These are phyloP conservation scores for Chytriomyces sp. DNA, from an alignment of 192 early-diverging fungal species.

Conservation along the genomic window DNA sequence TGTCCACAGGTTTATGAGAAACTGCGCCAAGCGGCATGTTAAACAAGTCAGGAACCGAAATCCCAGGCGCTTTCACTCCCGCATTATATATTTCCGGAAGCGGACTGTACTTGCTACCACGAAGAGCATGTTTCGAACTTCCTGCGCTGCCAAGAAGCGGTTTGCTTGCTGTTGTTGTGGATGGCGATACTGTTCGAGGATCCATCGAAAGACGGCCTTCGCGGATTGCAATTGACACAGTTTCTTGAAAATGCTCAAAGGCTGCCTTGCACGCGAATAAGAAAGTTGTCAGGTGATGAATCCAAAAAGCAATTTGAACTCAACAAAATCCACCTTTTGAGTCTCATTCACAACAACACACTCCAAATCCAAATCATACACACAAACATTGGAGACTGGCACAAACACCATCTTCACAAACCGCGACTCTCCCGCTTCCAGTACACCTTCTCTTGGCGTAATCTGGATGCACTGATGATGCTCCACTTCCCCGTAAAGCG, in stretches of 20 bases:
- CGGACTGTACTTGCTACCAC: conserved; percentile 25
- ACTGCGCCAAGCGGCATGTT: not conserved
- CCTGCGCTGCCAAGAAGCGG: not conserved
- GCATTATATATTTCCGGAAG: conserved; percentile 7
- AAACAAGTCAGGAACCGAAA: conserved; percentile 13
- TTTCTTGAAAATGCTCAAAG: conserved; percentile 37
- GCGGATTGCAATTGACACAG: conserved; percentile 38
- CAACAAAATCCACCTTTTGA: too few relatives aligned
- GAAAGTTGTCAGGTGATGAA: too few relatives aligned
- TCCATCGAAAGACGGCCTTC: conserved; percentile 34
- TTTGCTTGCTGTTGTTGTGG: not conserved
- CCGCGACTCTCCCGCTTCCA: conserved; percentile 44
- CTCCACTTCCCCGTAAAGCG: too few relatives aligned
- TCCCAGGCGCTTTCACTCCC: not conserved
- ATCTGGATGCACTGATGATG: conserved; percentile 40
- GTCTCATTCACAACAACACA: conserved; percentile 59
- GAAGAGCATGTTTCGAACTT: not conserved
- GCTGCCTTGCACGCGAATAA: too few relatives aligned
- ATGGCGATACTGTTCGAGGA: not conserved
- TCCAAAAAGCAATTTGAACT: too few relatives aligned
- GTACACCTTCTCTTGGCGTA: conserved; percentile 34
- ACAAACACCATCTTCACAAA: conserved; percentile 54
- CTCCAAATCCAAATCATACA: conserved; percentile 49
- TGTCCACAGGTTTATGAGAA: conserved; percentile 22
- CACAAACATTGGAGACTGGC: conserved; percentile 31